Evolutionary conservation across 2,329 filamentous ascomycete species (phyloP).

Genomic region (Aspergillus hiratsukae): DNA sequence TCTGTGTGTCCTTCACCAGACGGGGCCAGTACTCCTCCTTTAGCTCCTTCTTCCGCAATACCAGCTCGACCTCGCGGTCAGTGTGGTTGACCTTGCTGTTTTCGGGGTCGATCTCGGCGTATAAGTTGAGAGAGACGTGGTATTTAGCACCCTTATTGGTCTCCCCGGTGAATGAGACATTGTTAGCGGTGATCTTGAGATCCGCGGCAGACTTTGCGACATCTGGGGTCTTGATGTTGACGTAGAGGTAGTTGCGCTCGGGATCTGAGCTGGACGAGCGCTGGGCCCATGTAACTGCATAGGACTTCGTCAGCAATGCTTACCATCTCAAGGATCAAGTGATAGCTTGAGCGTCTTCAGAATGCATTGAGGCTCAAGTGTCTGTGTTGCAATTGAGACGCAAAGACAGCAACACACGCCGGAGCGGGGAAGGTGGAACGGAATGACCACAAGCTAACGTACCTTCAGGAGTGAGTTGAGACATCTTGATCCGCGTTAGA

Average conservation of each 20-base stretch:
- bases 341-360: background rate
- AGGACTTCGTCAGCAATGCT: background rate
- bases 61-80: slow-evolving; percentile 79
- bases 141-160: slow-evolving; percentile 86
- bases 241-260: slow-evolving; percentile 89
- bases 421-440: slow-evolving; percentile 27
- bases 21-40: slow-evolving; percentile 94
- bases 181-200: slow-evolving; percentile 74
- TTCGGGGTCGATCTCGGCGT: slow-evolving; percentile 79
- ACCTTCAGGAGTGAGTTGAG: slow-evolving; percentile 45
- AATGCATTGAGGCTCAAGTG: background rate
- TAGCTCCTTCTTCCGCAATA: slow-evolving; percentile 95
- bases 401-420: slow-evolving; percentile 7
- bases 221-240: slow-evolving; percentile 86
- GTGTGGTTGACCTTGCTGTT: slow-evolving; percentile 87
- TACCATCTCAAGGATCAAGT: background rate
- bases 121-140: slow-evolving; percentile 81
- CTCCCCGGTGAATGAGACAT: slow-evolving; percentile 75
- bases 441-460: slow-evolving; percentile 23
- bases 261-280: slow-evolving; percentile 77
- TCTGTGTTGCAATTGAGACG: slow-evolving; percentile 7
- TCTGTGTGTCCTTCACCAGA: slow-evolving; percentile 83
- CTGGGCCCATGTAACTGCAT: slow-evolving; percentile 91
- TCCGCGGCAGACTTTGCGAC: slow-evolving; percentile 70
- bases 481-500: slow-evolving; percentile 18